These are phyloP conservation scores for Phalaenopsis hybrid DNA, from an alignment of 116 monocot species.

Conservation along the genomic window DNA sequence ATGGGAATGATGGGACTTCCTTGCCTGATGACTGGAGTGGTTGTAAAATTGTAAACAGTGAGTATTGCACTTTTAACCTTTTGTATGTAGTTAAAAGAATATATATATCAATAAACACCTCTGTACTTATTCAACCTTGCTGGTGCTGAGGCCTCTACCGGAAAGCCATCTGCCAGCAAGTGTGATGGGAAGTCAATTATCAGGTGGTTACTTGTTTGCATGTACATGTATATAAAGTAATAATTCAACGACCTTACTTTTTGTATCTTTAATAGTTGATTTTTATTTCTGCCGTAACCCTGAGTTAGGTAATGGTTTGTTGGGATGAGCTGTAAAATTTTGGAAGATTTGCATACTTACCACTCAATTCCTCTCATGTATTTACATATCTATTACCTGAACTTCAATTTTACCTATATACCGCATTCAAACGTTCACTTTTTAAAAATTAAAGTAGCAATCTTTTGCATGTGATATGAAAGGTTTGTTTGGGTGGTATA, in stretches of 20 bases:
- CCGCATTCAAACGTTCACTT: no score
- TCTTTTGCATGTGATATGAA: no score
- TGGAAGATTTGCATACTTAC: no score
- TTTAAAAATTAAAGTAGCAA: no score
- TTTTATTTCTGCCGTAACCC: not conserved
- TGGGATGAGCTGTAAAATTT: no score
- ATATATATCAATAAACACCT: not conserved
- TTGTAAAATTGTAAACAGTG: slow-evolving; percentile 32
- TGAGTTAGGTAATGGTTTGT: not conserved
- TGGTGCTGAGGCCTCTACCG: not conserved
- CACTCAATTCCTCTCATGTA: no score
- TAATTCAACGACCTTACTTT: not conserved
- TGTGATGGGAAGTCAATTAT: not conserved
- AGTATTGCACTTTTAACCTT: not conserved
- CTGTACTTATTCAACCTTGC: not conserved
- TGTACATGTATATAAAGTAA: slow-evolving; percentile 3
- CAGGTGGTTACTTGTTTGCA: not conserved
- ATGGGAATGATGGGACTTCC: slow-evolving; percentile 12
- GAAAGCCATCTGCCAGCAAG: not conserved
- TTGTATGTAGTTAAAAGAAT: not conserved
- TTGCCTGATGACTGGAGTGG: slow-evolving; percentile 32
- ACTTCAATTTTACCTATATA: no score
- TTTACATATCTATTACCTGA: no score
- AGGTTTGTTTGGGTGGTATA: no score
- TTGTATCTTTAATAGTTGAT: not conserved